Evolutionary conservation across 2,329 filamentous ascomycete genomes (phyloP).

Genomic region (Aspergillus neoniger): DNA sequence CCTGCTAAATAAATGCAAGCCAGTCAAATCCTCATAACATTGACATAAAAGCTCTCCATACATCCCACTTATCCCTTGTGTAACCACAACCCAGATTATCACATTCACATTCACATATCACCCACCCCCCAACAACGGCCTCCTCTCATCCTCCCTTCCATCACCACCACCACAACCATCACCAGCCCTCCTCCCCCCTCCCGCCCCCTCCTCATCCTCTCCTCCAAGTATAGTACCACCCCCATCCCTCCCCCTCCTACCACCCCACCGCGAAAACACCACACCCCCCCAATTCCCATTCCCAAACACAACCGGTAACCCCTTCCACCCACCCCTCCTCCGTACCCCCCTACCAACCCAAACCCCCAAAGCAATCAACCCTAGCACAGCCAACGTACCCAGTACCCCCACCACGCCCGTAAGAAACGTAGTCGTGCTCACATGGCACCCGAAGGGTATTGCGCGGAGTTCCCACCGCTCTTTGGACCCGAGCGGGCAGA

Average conservation of each 20-base stretch:
- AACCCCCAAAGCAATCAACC: constrained; percentile 20
- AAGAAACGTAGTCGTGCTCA: constrained; percentile 44
- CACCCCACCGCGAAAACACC: constrained; percentile 8
- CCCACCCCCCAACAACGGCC: constrained; percentile 27
- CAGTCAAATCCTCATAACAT: not conserved
- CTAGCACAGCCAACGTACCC: constrained; percentile 29
- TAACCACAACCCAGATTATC: not conserved
- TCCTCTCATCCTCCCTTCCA: constrained; percentile 27
- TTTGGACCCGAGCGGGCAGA: constrained; percentile 43
- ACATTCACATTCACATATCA: not conserved
- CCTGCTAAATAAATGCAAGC: not conserved
- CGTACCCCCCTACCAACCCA: constrained; percentile 18
- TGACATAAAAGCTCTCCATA: not conserved
- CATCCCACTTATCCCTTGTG: not conserved
- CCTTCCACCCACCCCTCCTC: constrained; percentile 13
- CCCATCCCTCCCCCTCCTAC: constrained; percentile 12
- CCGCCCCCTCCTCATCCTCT: constrained; percentile 3
- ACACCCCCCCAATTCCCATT: not conserved
- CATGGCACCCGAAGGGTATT: constrained; percentile 42
- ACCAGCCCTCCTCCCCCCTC: too few relatives aligned
- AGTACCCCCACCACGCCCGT: constrained; percentile 36
- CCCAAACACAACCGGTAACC: too few relatives aligned
- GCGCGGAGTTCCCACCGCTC: constrained; percentile 48
- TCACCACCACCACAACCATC: too few relatives aligned
- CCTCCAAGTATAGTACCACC: constrained; percentile 17